phyloP scores from a whole-genome alignment of 495 filamentous ascomycete species.

The Penicillium paradoxum region DNA sequence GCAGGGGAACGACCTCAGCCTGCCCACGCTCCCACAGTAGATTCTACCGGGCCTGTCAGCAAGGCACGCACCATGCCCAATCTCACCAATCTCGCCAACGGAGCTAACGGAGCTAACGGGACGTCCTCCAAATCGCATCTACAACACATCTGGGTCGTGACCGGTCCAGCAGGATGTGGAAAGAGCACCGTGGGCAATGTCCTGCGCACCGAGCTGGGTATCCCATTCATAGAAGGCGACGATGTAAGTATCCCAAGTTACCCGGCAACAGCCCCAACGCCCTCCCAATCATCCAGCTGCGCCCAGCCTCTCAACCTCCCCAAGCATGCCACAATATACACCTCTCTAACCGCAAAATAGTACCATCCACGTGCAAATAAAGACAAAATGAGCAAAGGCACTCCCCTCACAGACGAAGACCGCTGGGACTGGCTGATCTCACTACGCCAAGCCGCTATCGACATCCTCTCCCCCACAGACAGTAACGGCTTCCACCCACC shows the following conservation, averaged over 20 bases:
- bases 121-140: conserved; percentile 23
- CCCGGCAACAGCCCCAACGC: background rate
- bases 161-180: conserved; percentile 91
- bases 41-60: conserved; percentile 18
- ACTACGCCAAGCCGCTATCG: conserved; percentile 75
- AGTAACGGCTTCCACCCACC: conserved; percentile 42
- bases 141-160: conserved; percentile 96
- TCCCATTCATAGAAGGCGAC: conserved; percentile 93
- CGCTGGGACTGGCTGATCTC: conserved; percentile 97
- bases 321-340: conserved; percentile 9
- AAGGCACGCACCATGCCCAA: conserved; percentile 21
- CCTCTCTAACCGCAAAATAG: conserved; percentile 40
- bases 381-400: conserved; percentile 86
- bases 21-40: conserved; percentile 20
- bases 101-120: background rate
- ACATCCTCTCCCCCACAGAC: conserved; percentile 51
- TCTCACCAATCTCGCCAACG: conserved; percentile 15
- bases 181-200: conserved; percentile 89
- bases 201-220: conserved; percentile 61
- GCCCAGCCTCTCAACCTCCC: too few relatives aligned
- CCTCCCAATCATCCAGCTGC: background rate
- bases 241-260: conserved; percentile 58
- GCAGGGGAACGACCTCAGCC: conserved; percentile 37
- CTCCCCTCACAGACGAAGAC: conserved; percentile 88
- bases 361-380: conserved; percentile 82